Percentiles rank a stretch among this genome's conserved stretches.
Evolutionary conservation across 768 basidiomycete genomes (phyloP).

Genomic region (Lactarius trivialis): DNA sequence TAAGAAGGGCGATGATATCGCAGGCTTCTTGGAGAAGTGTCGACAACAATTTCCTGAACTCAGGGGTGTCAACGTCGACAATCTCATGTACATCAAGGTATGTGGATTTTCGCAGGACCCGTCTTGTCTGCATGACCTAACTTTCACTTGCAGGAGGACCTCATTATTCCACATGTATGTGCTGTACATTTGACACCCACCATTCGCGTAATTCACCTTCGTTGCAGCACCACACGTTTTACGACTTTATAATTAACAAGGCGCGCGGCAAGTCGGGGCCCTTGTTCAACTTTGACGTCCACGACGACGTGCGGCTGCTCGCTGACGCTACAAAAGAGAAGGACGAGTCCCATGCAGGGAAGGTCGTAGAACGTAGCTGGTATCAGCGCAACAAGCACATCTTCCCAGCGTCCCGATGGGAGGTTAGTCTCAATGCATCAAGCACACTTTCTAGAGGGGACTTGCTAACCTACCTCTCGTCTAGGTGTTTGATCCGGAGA

Average conservation of each 20-base stretch:
- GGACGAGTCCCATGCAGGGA: constrained; percentile 97
- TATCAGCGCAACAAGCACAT: constrained; percentile 97
- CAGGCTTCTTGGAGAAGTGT: constrained; percentile 86
- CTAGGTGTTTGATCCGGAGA: constrained; percentile 90
- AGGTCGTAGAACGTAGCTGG: constrained; percentile 94
- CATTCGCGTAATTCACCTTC: constrained; percentile 2
- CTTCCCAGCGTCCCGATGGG: constrained; percentile 95
- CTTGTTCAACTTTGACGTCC: constrained; percentile 97
- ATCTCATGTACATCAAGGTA: constrained; percentile 98
- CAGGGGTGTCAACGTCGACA: constrained; percentile 84
- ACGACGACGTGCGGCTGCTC: constrained; percentile 92
- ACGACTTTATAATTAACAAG: constrained; percentile 97
- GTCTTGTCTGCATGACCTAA: constrained; percentile 7
- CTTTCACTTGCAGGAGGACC: constrained; percentile 66
- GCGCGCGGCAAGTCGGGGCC: constrained; percentile 97
- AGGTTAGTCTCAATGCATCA: constrained; percentile 47
- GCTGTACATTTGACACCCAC: not conserved
- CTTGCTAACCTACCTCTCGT: not conserved
- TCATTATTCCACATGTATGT: constrained; percentile 92
- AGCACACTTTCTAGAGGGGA: not conserved
- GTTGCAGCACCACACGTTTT: constrained; percentile 89
- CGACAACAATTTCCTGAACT: constrained; percentile 90
- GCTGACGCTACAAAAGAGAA: constrained; percentile 96
- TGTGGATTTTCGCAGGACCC: constrained; percentile 21
- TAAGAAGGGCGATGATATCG: constrained; percentile 92